These are phyloP conservation scores for Jaltomata sinuosa DNA, from an alignment of 257 asterid species.

Conservation along the genomic window DNA sequence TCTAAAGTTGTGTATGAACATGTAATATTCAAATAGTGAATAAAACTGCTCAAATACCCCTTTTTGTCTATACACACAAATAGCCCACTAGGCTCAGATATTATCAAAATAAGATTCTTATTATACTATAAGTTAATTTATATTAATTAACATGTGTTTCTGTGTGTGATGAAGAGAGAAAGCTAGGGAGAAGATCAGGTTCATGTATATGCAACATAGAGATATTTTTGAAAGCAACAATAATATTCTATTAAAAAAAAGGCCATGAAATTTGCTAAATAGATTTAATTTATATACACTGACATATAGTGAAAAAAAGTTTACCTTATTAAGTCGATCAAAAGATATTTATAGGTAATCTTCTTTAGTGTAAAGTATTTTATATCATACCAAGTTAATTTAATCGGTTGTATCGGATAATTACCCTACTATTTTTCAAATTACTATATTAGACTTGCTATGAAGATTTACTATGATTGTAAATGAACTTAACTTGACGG, in stretches of 20 bases:
- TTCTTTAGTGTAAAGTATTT: background rate
- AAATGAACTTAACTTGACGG: background rate
- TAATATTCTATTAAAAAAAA: background rate
- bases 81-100: background rate
- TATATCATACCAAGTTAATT: background rate
- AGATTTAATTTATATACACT: background rate
- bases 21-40: slow-evolving; percentile 1
- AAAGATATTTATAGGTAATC: background rate
- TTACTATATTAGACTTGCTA: background rate
- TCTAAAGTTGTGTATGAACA: slow-evolving; percentile 7
- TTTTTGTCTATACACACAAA: slow-evolving; percentile 4
- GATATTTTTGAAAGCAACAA: background rate
- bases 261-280: background rate
- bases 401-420: background rate
- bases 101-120: background rate
- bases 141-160: background rate
- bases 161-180: background rate
- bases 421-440: background rate
- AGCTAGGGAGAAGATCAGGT: background rate
- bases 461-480: background rate
- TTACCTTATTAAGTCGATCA: too few relatives aligned
- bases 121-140: background rate
- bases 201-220: background rate
- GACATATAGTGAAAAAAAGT: background rate
- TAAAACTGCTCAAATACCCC: background rate